phyloP scores from a whole-genome alignment of 331 rosid species.

The Quercus tomentella region DNA sequence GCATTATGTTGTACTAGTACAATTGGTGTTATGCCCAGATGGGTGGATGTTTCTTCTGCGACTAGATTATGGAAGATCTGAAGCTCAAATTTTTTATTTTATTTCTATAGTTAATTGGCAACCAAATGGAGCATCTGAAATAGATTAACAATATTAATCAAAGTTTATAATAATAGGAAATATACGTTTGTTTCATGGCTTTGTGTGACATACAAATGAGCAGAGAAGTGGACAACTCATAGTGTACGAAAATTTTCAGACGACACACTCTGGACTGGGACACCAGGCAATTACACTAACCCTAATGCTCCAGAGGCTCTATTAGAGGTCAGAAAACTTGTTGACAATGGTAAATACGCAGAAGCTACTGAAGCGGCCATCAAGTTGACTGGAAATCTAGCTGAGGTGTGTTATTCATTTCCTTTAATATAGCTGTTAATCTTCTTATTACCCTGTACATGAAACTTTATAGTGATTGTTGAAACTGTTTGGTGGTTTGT shows the following conservation, averaged over 20 bases:
- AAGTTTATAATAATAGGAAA: background rate
- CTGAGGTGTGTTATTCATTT: constrained; percentile 38
- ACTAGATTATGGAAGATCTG: background rate
- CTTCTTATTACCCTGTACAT: background rate
- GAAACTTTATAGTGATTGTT: background rate
- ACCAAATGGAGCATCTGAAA: background rate
- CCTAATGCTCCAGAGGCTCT: constrained; percentile 59
- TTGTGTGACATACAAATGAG: background rate
- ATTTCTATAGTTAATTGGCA: background rate
- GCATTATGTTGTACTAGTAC: background rate
- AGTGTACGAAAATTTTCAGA: constrained; percentile 31
- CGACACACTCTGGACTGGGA: constrained; percentile 88
- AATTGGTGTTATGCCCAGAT: background rate
- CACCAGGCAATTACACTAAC: constrained; percentile 56
- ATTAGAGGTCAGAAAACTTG: constrained; percentile 55
- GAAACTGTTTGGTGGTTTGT: too few species aligned
- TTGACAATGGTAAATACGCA: constrained; percentile 43
- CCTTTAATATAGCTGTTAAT: background rate
- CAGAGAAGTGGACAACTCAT: background rate
- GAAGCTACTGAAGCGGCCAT: constrained; percentile 63
- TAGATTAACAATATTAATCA: background rate
- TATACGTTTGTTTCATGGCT: background rate
- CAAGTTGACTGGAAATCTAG: constrained; percentile 47
- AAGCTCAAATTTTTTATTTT: background rate
- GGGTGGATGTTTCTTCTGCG: background rate